Percentiles rank a stretch among this genome's conserved stretches.
These are phyloP conservation scores for Aplosporella prunicola DNA, from an alignment of 2,329 filamentous ascomycete genomes.

Conservation along the genomic window DNA sequence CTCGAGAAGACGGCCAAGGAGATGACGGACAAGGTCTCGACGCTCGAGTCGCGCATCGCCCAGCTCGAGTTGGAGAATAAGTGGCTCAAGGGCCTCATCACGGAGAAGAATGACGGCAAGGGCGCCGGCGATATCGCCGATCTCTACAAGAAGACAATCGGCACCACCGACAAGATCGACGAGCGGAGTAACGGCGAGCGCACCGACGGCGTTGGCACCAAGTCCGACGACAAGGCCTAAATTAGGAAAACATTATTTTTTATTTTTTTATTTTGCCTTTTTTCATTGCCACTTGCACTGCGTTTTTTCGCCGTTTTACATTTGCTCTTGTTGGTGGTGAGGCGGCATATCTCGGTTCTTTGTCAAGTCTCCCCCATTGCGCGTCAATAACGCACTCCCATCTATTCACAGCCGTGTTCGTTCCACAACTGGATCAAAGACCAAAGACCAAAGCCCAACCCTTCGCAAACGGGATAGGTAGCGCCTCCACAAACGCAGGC, in stretches of 20 bases:
- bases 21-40: constrained; percentile 39
- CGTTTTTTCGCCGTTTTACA: too few relatives aligned
- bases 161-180: constrained; percentile 18
- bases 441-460: too few relatives aligned
- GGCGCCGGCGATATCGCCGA: constrained; percentile 24
- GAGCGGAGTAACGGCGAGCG: constrained; percentile 27
- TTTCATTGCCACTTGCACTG: too few relatives aligned
- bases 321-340: too few relatives aligned
- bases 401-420: too few relatives aligned
- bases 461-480: too few relatives aligned
- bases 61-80: constrained; percentile 45
- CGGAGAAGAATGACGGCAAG: constrained; percentile 37
- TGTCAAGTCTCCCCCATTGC: too few relatives aligned
- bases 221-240: constrained; percentile 18
- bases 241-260: constrained; percentile 10
- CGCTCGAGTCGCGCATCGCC: constrained; percentile 37
- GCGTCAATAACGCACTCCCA: too few relatives aligned
- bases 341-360: too few relatives aligned
- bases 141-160: constrained; percentile 22
- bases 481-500: too few relatives aligned
- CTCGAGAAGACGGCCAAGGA: constrained; percentile 44
- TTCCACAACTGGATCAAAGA: too few relatives aligned
- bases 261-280: neutral
- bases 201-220: constrained; percentile 30
- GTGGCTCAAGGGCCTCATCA: constrained; percentile 44